Base-by-base conservation (phyloP, 1,139 yeast species). In the Yamadazyma diddensiae region DNA sequence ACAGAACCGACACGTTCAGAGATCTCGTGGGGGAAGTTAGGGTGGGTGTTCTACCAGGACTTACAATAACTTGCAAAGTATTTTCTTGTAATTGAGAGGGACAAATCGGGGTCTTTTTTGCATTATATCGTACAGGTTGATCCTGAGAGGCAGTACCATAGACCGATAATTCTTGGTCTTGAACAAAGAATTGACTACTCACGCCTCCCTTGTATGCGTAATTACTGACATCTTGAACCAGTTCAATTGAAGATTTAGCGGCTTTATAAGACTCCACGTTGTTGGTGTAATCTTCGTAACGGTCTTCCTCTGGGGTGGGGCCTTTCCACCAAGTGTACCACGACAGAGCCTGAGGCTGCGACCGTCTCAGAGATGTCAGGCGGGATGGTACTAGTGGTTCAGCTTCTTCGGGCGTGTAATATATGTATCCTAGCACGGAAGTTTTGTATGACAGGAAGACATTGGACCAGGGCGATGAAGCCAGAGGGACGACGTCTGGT, bases 41-140 rank as follows among this genome's bases (percentile, higher is more conserved):
- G 7, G 6, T 12, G 15, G 25, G 25, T 12, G 15, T 22, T n/a
- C n/a, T n/a, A n/a, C n/a, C n/a, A n/a, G n/a, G n/a, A 9, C 26
- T 12, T 4, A 31, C 22, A 1, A 34, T 31, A 8, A 40, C 34
- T 29, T 38, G 46, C 3, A 44, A 34, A 5, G 43, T 29, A 22
- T 37, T 43, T 24, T 61, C 70, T 37, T 65, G 66, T n/a, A 53
- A 43, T 45, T 66, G 71, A 28, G 58, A 58, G 2, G 67, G 64
- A 2, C 59, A 51, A 1, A 57, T 34, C 0, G 73, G 72, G 11
- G 58, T 50, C 39, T 58, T 66, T 31, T 52, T 57, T 23, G 56
- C 49, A 26, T 57, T 54, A 39, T 57, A 62, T 30, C 44, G 50
- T 0, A 71, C 70, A 2, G 79, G 78, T 9, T 46, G 53, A 0